A percentile compares a stretch with the other conserved stretches of the same genome.
These are phyloP conservation scores for Quercus lobata DNA, from an alignment of 331 rosid genomes.

Conservation along the genomic window DNA sequence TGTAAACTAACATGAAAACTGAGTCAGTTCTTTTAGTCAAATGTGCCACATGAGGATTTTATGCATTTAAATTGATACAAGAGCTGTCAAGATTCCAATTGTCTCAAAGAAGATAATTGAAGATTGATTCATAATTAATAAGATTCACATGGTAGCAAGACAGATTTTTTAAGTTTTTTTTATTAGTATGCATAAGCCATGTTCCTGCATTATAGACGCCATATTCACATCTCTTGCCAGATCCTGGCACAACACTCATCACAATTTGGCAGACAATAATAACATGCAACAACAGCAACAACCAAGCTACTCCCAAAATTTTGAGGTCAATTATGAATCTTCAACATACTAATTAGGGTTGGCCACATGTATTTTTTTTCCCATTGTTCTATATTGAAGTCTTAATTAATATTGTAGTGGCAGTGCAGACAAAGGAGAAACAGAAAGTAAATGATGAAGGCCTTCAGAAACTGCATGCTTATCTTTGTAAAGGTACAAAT, in stretches of 20 bases:
- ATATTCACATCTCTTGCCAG: neutral
- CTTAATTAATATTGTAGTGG: neutral
- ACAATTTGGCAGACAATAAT: neutral
- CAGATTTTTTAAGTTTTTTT: neutral
- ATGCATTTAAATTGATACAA: conserved; percentile 5
- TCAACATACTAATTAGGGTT: too few species aligned
- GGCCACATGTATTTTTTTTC: too few species aligned
- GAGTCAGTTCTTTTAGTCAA: neutral
- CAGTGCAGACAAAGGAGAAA: neutral
- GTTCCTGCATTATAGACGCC: neutral
- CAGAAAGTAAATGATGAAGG: neutral
- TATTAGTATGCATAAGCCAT: neutral
- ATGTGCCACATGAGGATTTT: neutral
- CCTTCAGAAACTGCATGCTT: neutral
- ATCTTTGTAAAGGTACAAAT: neutral
- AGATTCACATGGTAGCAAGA: neutral
- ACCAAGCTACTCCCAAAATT: too few species aligned
- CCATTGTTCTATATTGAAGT: too few species aligned
- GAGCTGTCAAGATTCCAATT: conserved; percentile 29
- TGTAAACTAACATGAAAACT: neutral
- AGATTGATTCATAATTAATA: neutral
- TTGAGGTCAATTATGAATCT: too few species aligned
- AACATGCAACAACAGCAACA: neutral
- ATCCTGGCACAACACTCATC: neutral
- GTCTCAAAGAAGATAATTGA: neutral